Evolutionary conservation across 306 rosid genomes (phyloP).

Genomic region (Hippophae rhamnoides): DNA sequence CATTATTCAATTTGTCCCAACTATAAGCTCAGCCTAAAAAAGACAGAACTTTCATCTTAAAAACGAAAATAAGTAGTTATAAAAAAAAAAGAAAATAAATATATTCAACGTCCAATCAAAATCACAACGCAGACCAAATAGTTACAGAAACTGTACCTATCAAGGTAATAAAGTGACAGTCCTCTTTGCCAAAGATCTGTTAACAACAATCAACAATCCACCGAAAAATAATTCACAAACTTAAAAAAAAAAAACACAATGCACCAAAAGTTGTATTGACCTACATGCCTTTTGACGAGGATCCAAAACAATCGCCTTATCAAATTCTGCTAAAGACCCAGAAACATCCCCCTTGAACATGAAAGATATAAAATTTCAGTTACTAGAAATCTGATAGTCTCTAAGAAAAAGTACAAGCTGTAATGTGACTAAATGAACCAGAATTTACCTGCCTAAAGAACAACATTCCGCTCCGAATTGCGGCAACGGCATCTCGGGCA

Average conservation of each 20-base stretch:
- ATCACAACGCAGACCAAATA: not conserved
- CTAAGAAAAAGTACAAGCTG: not conserved
- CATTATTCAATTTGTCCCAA: not conserved
- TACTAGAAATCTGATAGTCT: not conserved
- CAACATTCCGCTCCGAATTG: conserved; percentile 73
- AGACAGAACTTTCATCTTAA: not conserved
- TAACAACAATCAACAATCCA: conserved; percentile 22
- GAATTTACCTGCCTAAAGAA: conserved; percentile 58
- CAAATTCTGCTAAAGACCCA: conserved; percentile 74
- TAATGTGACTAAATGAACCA: not conserved
- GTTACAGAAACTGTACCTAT: conserved; percentile 37
- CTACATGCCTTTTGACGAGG: conserved; percentile 91
- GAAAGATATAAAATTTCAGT: not conserved
- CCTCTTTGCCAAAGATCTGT: conserved; percentile 99
- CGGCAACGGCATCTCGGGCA: conserved; percentile 49
- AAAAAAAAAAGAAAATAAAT: too few species aligned
- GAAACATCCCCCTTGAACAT: conserved; percentile 55
- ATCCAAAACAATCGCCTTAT: conserved; percentile 72
- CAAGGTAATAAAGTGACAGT: conserved; percentile 70
- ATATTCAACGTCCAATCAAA: not conserved
- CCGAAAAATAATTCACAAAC: conserved; percentile 19
- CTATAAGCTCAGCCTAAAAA: not conserved
- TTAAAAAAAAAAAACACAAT: not conserved
- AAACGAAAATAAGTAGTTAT: too few species aligned
- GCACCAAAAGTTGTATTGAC: conserved; percentile 14